Conservation (phyloP, 768 basidiomycete genomes). For the Amanita exitialis region DNA sequence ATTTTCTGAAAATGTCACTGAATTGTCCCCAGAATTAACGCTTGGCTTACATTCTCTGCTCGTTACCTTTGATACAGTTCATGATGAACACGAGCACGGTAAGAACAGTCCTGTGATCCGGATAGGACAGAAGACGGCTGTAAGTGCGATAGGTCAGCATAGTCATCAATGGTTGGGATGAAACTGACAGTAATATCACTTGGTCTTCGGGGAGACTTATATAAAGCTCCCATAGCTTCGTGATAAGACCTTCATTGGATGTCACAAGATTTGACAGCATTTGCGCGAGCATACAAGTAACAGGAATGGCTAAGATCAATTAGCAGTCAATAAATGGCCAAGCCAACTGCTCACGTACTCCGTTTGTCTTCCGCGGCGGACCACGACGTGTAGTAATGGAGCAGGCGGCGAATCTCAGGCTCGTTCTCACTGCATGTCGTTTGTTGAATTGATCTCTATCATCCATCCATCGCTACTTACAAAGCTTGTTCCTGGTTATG, state of each 20-base stretch:
- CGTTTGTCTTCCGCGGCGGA: conserved; percentile 49
- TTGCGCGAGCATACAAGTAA: conserved; percentile 64
- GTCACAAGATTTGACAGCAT: conserved; percentile 81
- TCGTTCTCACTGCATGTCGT: conserved; percentile 51
- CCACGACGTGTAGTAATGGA: conserved; percentile 75
- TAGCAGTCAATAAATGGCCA: neutral
- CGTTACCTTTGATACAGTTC: conserved; percentile 58
- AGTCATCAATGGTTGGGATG: conserved; percentile 4
- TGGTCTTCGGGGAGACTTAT: conserved; percentile 63
- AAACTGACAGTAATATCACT: conserved; percentile 60
- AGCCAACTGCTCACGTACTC: conserved; percentile 29
- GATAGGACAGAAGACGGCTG: conserved; percentile 54
- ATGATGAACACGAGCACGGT: conserved; percentile 61
- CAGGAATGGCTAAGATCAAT: conserved; percentile 39
- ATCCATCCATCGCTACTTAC: conserved; percentile 34
- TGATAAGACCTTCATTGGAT: conserved; percentile 46
- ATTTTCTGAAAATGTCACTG: conserved; percentile 27
- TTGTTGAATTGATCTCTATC: neutral
- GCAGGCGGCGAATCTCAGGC: conserved; percentile 51
- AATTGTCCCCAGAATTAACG: conserved; percentile 2
- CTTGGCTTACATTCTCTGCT: conserved; percentile 41
- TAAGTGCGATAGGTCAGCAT: conserved; percentile 9
- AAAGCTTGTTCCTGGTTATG: conserved; percentile 64
- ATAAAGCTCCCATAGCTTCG: conserved; percentile 54
- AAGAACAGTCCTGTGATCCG: conserved; percentile 50